phyloP scores from a whole-genome alignment of 352 stramenopile genomes.

The Pythium volutum region DNA sequence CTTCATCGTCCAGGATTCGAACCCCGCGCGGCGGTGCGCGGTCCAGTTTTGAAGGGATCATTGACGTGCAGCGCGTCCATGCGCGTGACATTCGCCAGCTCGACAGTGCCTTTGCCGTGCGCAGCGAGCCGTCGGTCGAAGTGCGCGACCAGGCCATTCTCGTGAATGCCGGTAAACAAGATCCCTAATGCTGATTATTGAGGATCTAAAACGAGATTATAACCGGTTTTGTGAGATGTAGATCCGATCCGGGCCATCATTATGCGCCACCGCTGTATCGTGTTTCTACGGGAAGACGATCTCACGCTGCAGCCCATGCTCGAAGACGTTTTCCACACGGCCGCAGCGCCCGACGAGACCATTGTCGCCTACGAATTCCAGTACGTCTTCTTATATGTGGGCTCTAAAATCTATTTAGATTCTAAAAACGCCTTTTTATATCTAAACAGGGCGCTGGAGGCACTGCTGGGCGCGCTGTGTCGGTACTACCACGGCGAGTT shows the following conservation, averaged over 20 bases:
- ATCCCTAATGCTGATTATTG: no score
- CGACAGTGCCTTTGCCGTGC: slow-evolving; percentile 70
- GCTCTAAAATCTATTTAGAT: no score
- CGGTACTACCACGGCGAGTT: slow-evolving; percentile 56
- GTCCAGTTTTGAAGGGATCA: slow-evolving; percentile 13
- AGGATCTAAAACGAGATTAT: not conserved
- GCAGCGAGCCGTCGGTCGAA: slow-evolving; percentile 70
- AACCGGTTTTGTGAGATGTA: not conserved
- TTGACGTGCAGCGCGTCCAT: slow-evolving; percentile 53
- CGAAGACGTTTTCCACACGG: slow-evolving; percentile 54
- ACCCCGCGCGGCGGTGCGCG: no score
- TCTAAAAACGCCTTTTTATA: no score
- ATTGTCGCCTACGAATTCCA: slow-evolving; percentile 70
- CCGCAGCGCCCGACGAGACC: slow-evolving; percentile 36
- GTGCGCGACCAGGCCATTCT: slow-evolving; percentile 78
- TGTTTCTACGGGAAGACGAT: slow-evolving; percentile 39
- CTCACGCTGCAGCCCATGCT: slow-evolving; percentile 59
- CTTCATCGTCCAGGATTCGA: no score
- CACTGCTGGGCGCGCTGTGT: slow-evolving; percentile 49
- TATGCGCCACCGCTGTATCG: slow-evolving; percentile 46
- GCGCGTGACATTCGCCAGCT: slow-evolving; percentile 73
- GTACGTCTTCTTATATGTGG: no score
- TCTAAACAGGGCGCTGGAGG: slow-evolving; percentile 29
- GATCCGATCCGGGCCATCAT: slow-evolving; percentile 71
- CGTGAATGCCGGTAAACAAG: slow-evolving; percentile 47